Conservation (phyloP, 306 rosid genomes). For the Begonia peltatifolia region DNA sequence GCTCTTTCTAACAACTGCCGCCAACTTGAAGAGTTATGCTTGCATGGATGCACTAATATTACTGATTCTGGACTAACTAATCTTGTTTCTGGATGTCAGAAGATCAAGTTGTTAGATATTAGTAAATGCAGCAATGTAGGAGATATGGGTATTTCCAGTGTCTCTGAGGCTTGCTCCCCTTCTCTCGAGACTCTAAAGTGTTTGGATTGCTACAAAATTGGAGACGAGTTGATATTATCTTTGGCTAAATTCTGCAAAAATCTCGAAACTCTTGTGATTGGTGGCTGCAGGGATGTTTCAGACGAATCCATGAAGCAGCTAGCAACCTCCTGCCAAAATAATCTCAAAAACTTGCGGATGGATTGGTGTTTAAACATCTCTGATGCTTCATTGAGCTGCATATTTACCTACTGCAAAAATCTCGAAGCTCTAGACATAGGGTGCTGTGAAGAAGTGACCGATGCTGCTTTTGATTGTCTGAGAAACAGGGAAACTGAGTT, state of each 20-base stretch:
- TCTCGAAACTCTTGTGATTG: constrained; percentile 67
- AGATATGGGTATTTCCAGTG: constrained; percentile 54
- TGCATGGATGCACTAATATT: constrained; percentile 62
- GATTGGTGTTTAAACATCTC: constrained; percentile 82
- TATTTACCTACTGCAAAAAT: constrained; percentile 51
- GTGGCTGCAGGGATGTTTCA: constrained; percentile 79
- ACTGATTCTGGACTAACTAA: constrained; percentile 50
- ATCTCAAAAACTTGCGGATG: constrained; percentile 75
- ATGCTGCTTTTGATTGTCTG: constrained; percentile 60
- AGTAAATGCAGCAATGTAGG: constrained; percentile 75
- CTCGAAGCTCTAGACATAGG: constrained; percentile 73
- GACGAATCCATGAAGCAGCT: constrained; percentile 42
- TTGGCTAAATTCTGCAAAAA: constrained; percentile 50
- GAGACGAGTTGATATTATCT: constrained; percentile 44
- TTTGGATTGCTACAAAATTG: constrained; percentile 75
- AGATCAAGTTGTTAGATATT: constrained; percentile 43
- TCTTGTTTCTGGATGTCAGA: constrained; percentile 57
- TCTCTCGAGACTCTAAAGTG: constrained; percentile 60
- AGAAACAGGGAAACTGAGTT: constrained; percentile 26
- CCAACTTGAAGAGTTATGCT: constrained; percentile 48
- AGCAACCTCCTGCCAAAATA: constrained; percentile 26
- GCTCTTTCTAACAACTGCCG: constrained; percentile 59
- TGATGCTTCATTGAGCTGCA: constrained; percentile 53
- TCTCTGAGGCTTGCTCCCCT: constrained; percentile 49
- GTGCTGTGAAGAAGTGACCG: constrained; percentile 88